A percentile compares a stretch with the other conserved stretches of the same genome.
These are phyloP conservation scores for Curvularia spicifera DNA, from an alignment of 2,329 filamentous ascomycete genomes.

Conservation along the genomic window DNA sequence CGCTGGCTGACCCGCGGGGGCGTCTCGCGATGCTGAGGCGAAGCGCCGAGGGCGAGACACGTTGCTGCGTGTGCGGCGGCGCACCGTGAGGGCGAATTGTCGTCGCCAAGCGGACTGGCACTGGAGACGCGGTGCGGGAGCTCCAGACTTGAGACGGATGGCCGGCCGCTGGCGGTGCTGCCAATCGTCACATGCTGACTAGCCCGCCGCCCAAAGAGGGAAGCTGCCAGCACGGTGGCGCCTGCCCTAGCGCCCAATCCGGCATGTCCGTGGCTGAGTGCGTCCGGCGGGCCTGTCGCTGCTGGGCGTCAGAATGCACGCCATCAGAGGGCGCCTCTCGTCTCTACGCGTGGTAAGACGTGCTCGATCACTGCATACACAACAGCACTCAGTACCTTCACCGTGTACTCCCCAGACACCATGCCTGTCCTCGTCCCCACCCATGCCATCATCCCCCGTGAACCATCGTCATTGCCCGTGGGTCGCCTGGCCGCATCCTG, in stretches of 20 bases:
- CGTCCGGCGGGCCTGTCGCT: not conserved
- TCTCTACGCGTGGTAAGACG: no score
- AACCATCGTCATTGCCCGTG: not conserved
- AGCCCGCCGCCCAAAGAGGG: conserved; percentile 23
- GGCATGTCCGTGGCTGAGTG: conserved; percentile 22
- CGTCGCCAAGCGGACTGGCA: not conserved
- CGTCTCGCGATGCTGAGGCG: not conserved
- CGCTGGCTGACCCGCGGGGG: not conserved
- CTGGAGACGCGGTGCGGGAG: not conserved
- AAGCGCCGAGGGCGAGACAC: not conserved
- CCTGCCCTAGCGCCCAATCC: conserved; percentile 17
- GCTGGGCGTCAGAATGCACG: not conserved
- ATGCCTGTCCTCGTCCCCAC: not conserved
- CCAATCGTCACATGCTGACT: conserved; percentile 9
- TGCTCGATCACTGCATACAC: no score
- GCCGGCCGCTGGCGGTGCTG: conserved; percentile 18
- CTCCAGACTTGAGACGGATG: conserved; percentile 19
- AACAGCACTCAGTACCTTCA: not conserved
- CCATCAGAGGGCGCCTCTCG: no score
- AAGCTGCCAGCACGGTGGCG: conserved; percentile 14
- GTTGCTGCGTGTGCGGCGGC: not conserved
- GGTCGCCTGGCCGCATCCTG: conserved; percentile 6
- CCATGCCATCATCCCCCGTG: not conserved
- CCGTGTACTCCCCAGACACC: not conserved
- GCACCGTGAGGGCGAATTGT: no score